Evolutionary conservation across 768 basidiomycete genomes (phyloP).

Genomic region (Lentinula edodes): DNA sequence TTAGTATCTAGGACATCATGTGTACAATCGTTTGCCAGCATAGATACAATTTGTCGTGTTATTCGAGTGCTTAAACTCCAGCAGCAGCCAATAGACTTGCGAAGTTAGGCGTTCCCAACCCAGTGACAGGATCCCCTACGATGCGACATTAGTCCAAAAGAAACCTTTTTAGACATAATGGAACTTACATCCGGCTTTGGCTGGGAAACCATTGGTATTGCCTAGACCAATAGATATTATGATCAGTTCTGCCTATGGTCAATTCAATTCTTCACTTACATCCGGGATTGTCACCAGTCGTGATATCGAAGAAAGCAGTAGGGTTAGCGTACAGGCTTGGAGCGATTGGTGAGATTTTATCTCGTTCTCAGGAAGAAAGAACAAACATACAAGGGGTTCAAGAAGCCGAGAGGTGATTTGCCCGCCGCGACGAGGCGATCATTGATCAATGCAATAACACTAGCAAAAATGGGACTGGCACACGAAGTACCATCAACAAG

Average conservation of each 20-base stretch:
- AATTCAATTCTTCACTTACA: conserved; percentile 27
- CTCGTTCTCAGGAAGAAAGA: neutral
- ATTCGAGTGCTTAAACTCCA: neutral
- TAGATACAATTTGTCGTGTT: neutral
- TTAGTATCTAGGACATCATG: neutral
- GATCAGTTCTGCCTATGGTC: conserved; percentile 22
- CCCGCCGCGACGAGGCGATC: conserved; percentile 31
- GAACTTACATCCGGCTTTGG: conserved; percentile 25
- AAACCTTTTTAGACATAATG: neutral
- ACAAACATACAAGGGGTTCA: conserved; percentile 25
- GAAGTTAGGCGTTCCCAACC: conserved; percentile 36
- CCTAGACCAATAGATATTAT: neutral
- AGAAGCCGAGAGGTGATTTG: conserved; percentile 29
- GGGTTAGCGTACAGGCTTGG: conserved; percentile 27
- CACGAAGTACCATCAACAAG: conserved; percentile 41
- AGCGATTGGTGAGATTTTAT: neutral
- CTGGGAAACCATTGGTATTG: conserved; percentile 22
- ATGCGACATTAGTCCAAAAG: neutral
- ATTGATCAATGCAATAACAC: conserved; percentile 40
- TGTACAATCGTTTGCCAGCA: neutral
- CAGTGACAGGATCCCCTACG: conserved; percentile 23
- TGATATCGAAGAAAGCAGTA: conserved; percentile 35
- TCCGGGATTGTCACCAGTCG: conserved; percentile 35
- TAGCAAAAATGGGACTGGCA: conserved; percentile 39
- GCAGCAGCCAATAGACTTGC: conserved; percentile 10